Percentiles rank a stretch among this genome's conserved stretches.
phyloP scores from a whole-genome alignment of 345 rosid species.

The Excoecaria agallocha region DNA sequence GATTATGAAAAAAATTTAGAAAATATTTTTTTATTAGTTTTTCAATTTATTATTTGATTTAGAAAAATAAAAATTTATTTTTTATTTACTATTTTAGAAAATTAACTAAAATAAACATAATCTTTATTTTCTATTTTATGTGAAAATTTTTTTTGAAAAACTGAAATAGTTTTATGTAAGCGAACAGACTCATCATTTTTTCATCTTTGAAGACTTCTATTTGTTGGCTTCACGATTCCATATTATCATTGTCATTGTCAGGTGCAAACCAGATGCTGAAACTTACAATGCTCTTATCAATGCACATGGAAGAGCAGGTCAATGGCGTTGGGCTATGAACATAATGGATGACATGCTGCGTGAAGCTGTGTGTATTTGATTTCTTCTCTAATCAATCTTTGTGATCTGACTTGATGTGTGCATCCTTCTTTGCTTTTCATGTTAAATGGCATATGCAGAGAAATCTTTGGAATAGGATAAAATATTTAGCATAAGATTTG shows the following conservation, averaged over 20 bases:
- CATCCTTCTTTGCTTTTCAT: conserved; percentile 27
- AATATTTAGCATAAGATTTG: neutral
- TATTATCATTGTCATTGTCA: conserved; percentile 21
- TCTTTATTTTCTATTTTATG: no score
- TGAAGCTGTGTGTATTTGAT: conserved; percentile 70
- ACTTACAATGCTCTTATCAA: conserved; percentile 86
- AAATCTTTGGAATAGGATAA: conserved; percentile 4
- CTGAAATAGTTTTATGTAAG: no score
- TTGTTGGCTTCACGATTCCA: conserved; percentile 11
- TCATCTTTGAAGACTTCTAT: neutral
- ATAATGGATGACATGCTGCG: conserved; percentile 85
- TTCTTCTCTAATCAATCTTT: conserved; percentile 33
- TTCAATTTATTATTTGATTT: no score
- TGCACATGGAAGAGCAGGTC: conserved; percentile 87
- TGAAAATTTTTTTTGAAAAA: no score
- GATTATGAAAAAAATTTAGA: no score
- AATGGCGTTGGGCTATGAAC: conserved; percentile 97
- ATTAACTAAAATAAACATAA: no score
- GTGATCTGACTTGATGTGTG: conserved; percentile 37
- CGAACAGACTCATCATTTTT: no score
- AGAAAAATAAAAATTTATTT: no score
- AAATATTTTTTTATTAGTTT: no score
- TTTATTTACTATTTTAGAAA: no score
- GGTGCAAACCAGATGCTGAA: conserved; percentile 90
- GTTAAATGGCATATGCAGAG: conserved; percentile 6